Conservation (phyloP, 805 yeast genomes). For the Metschnikowia koreensis region DNA sequence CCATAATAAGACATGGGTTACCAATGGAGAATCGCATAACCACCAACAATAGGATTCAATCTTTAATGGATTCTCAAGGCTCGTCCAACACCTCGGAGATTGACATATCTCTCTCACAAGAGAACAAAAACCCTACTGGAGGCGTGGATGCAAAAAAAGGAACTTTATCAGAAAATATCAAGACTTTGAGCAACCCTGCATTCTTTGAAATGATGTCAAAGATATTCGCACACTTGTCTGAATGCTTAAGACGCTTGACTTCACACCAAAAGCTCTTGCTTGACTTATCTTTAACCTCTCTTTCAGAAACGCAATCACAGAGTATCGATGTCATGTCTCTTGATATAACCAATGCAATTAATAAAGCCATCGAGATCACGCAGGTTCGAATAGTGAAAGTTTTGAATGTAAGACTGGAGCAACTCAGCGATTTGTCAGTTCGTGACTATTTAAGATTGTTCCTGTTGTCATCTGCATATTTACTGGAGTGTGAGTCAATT, state of each 20-base stretch:
- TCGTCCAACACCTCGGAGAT: slow-evolving; percentile 1
- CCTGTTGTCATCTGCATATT: slow-evolving; percentile 62
- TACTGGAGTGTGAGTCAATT: slow-evolving; percentile 79
- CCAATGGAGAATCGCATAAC: slow-evolving; percentile 9
- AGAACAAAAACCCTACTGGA: not conserved
- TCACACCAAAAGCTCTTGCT: slow-evolving; percentile 76
- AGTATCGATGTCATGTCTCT: slow-evolving; percentile 50
- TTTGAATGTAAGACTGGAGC: slow-evolving; percentile 71
- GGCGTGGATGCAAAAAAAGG: slow-evolving; percentile 13
- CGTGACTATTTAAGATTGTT: slow-evolving; percentile 67
- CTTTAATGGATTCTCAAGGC: slow-evolving; percentile 1
- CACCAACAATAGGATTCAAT: not conserved
- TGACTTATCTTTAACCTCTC: slow-evolving; percentile 54
- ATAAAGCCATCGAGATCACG: slow-evolving; percentile 64
- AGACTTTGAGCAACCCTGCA: slow-evolving; percentile 67
- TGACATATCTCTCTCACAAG: not conserved
- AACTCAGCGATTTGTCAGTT: slow-evolving; percentile 55
- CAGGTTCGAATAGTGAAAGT: slow-evolving; percentile 78
- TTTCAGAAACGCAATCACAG: slow-evolving; percentile 24
- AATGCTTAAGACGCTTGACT: slow-evolving; percentile 69
- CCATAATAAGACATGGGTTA: slow-evolving; percentile 51
- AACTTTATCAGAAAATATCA: slow-evolving; percentile 45
- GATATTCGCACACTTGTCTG: slow-evolving; percentile 64
- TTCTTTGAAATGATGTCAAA: slow-evolving; percentile 67
- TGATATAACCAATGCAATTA: slow-evolving; percentile 65